Percentiles rank a stretch among this genome's conserved stretches.
Conservation (phyloP, 2,329 filamentous ascomycete genomes). For the Leptographium procerum region DNA sequence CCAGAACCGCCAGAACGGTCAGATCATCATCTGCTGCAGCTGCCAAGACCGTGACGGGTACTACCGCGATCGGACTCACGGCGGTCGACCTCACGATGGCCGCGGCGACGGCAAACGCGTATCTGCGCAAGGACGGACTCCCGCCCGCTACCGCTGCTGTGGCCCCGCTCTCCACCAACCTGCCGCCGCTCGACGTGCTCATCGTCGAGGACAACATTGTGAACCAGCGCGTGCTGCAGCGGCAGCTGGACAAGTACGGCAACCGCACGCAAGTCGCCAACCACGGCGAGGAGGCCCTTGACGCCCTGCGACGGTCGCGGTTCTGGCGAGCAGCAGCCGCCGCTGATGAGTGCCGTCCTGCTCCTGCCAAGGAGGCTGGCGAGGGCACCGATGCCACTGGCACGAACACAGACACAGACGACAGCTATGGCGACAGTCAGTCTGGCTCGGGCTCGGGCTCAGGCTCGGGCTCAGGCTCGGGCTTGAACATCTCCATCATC, state of each 20-base stretch:
- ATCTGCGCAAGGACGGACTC: background rate
- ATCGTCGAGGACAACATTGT: constrained; percentile 60
- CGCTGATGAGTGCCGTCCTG: background rate
- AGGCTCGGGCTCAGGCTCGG: background rate
- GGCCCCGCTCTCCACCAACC: constrained; percentile 3
- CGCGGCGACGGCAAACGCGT: background rate
- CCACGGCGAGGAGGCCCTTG: constrained; percentile 51
- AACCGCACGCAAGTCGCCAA: constrained; percentile 53
- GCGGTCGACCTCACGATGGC: too few species aligned
- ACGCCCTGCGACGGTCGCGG: constrained; percentile 41
- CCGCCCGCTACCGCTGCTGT: background rate
- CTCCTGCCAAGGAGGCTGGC: too few species aligned
- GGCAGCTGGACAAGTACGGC: constrained; percentile 48
- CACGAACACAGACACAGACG: background rate
- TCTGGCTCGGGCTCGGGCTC: too few species aligned
- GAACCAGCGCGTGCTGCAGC: constrained; percentile 52
- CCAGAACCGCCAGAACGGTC: too few species aligned
- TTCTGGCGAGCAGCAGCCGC: constrained; percentile 32
- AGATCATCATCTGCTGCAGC: too few species aligned
- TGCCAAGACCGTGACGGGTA: too few species aligned
- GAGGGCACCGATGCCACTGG: too few species aligned
- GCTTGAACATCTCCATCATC: constrained; percentile 51
- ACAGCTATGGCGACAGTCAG: background rate
- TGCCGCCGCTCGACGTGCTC: constrained; percentile 40
- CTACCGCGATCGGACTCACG: too few species aligned